Percentiles rank a stretch among this genome's conserved stretches.
These are phyloP conservation scores for Quercus ilex DNA, from an alignment of 306 rosid species.

Conservation along the genomic window DNA sequence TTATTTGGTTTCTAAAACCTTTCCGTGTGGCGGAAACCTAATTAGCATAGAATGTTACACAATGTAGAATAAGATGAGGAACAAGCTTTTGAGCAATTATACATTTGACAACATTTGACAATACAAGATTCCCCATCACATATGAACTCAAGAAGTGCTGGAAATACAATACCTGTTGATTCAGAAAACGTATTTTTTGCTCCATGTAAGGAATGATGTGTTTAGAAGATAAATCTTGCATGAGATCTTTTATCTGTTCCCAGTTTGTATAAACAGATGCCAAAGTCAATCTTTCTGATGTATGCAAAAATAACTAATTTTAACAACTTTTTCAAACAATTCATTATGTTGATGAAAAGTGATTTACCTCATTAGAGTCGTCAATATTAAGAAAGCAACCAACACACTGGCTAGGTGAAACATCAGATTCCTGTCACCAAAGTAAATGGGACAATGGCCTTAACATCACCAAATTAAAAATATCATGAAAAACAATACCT, in stretches of 20 bases:
- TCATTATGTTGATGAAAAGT: slow-evolving; percentile 16
- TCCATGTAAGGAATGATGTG: slow-evolving; percentile 95
- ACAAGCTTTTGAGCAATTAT: neutral
- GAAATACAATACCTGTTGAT: slow-evolving; percentile 71
- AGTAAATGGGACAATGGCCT: slow-evolving; percentile 32
- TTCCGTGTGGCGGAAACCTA: slow-evolving; percentile 95
- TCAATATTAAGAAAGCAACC: slow-evolving; percentile 75
- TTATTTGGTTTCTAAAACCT: slow-evolving; percentile 91
- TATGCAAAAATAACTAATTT: slow-evolving; percentile 23
- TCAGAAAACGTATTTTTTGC: slow-evolving; percentile 82
- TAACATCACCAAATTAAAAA: slow-evolving; percentile 25
- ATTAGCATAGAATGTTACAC: slow-evolving; percentile 17
- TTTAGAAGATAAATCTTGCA: slow-evolving; percentile 86
- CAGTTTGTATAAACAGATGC: slow-evolving; percentile 36
- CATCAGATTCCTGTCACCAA: slow-evolving; percentile 62
- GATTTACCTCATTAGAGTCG: slow-evolving; percentile 64
- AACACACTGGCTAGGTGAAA: slow-evolving; percentile 45
- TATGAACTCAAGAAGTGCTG: slow-evolving; percentile 5
- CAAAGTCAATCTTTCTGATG: slow-evolving; percentile 31
- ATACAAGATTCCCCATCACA: slow-evolving; percentile 17
- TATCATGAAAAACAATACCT: slow-evolving; percentile 6
- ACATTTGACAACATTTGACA: slow-evolving; percentile 17
- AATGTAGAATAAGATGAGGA: slow-evolving; percentile 4
- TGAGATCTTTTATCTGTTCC: slow-evolving; percentile 72
- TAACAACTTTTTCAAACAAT: slow-evolving; percentile 18